Base-by-base conservation (phyloP, 1,284 basidiomycete species). In the Omphalotus olearius region DNA sequence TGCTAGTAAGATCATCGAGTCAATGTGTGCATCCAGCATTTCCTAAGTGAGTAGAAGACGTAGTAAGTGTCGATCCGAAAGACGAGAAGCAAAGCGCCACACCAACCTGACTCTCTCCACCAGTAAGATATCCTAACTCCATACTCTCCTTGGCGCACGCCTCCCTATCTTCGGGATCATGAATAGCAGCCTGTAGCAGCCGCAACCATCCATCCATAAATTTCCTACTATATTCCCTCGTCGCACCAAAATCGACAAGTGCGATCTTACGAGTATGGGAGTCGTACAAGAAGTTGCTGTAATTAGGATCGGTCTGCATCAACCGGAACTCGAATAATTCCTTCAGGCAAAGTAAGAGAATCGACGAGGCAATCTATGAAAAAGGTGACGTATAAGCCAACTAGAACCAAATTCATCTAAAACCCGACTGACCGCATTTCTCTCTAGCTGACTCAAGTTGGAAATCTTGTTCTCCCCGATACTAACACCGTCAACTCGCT, bases 261-360 rank as follows among this genome's bases (percentile, higher is more conserved):
- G 93, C 91, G 47, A 98, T 76, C 82, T 89, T 57, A 6, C 76
- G 73, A 1, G 83, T 81, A 3, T 68, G 53, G 3, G 74, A 64
- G 67, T 95, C 89, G 83, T 88, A 98, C 25, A 99, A 72, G 71
- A 99, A 99, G 68, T 98, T 99, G 18, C 91, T 91, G 91, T 92
- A 98, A 65, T 99, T 99, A 1, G 97, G 96, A 67, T 99, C 96
- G 0, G 96, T 99, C 69, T 99, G 97, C 97, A 99, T 98, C 43
- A 90, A 73, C 20, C 91, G 76, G 72, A 95, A 97, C 53, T 85
- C 76, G 69, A 98, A 97, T 11, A 98, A 80, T 66, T 99, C 96
- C 52, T 80, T 83, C 38, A 99, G 73, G 62, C 93, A 97, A 2
- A 99, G 78, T 47, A 92, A 86, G 46, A 98, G 76, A 48, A 98